Conservation (phyloP, 371 early-diverging fungal species). For the Capillidium heterosporum region DNA sequence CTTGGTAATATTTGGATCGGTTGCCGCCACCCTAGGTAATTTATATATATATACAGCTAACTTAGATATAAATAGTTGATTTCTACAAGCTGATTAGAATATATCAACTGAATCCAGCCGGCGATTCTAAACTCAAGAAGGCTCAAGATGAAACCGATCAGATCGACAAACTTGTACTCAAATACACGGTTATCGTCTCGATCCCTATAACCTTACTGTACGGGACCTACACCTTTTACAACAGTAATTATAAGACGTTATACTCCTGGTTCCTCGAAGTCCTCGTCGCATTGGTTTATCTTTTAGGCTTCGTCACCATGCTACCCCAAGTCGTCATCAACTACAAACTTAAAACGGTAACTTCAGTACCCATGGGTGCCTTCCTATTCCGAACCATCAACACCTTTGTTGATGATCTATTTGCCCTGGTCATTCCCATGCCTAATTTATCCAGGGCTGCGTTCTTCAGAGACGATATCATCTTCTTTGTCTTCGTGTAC, state of each 20-base stretch:
- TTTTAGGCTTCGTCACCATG: conserved; percentile 41
- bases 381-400: conserved; percentile 25
- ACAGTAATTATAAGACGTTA: conserved; percentile 35
- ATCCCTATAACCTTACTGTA: conserved; percentile 25
- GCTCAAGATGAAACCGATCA: not conserved
- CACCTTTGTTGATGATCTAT: conserved; percentile 49
- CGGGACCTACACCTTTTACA: conserved; percentile 37
- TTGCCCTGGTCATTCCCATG: conserved; percentile 45
- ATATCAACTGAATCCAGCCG: not conserved
- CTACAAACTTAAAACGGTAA: conserved; percentile 40
- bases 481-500: conserved; percentile 26
- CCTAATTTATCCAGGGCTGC: conserved; percentile 27
- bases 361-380: conserved; percentile 31
- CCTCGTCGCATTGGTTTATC: conserved; percentile 28
- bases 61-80: not conserved
- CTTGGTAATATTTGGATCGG: conserved; percentile 19
- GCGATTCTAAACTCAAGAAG: not conserved
- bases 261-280: conserved; percentile 42
- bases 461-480: conserved; percentile 28
- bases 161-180: conserved; percentile 1
- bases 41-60: not conserved
- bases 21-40: conserved; percentile 14
- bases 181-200: not conserved
- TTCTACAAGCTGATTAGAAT: not conserved
- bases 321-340: conserved; percentile 33